Evolutionary conservation across 2,329 filamentous ascomycete species (phyloP), one percentile per base, ranked within the genome.

Genomic region (Fusarium cicatricum): DNA sequence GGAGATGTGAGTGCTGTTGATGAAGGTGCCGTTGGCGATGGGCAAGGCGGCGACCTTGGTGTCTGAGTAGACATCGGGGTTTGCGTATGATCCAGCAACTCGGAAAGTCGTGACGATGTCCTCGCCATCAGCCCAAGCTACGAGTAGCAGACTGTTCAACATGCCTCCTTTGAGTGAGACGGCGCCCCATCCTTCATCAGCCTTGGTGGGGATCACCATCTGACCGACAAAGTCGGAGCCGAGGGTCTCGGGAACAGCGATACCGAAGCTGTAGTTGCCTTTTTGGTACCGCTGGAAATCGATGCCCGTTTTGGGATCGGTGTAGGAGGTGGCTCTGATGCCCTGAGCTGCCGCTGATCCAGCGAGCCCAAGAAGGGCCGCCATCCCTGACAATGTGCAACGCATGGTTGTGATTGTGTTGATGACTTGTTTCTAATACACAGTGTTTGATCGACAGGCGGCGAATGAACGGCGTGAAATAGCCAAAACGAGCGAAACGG

Each of bases 211-310:
- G 1, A 70, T 70, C 2, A 83, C 77, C 38, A 86, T 75, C 65
- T 85, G 80, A 8, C 78, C 80, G 55, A 86, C 83, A 60, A 85
- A 79, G 68, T 86, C 83, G 11, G 76, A 77, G 1, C 70, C 75
- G 12, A 78, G 70, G 11, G 72, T 78, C 55, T 81, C 74, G 1
- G 83, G 82, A 2, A 84, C 67, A 2, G 79, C 81, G 33, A 85
- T 74, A 64, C 81, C 82, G 49, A 84, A 79, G 21, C 67, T 74
- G 66, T 74, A 84, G 19, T 76, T 77, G 21, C 73, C 63, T 26
- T 74, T 65, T 4, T 55, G 56, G 46, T 72, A 77, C 7, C 70
- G 69, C 44, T 76, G 70, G 58, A 79, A 82, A 8, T 73, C 71
- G 53, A 83, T 82, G 19, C 77, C 77, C 3, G 80, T 81, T 46